These are phyloP conservation scores for Aristolochia fimbriata DNA, from an alignment of 164 flowering plant species.

Conservation along the genomic window DNA sequence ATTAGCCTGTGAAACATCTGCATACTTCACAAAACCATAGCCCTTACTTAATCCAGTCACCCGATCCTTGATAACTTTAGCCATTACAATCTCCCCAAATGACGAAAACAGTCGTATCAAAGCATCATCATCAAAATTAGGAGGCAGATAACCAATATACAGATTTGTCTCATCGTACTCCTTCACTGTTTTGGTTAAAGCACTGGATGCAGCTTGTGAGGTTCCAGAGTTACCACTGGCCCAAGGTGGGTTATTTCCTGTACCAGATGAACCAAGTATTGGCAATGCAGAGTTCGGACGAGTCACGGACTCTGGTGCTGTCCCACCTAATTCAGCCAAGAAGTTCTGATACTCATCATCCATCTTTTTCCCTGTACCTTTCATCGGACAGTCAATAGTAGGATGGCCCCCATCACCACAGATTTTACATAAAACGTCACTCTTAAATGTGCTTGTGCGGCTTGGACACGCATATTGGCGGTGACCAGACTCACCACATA, in stretches of 20 bases:
- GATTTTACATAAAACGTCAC: slow-evolving; percentile 80
- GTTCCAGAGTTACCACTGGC: slow-evolving; percentile 17
- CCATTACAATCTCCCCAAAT: slow-evolving; percentile 88
- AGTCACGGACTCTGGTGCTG: slow-evolving; percentile 56
- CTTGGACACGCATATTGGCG: slow-evolving; percentile 90
- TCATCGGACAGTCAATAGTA: slow-evolving; percentile 88
- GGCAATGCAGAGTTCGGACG: slow-evolving; percentile 39
- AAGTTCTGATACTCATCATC: slow-evolving; percentile 93
- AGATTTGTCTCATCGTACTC: slow-evolving; percentile 83
- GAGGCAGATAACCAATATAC: slow-evolving; percentile 87
- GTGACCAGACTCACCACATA: slow-evolving; percentile 96
- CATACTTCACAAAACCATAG: slow-evolving; percentile 93
- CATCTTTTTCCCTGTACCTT: slow-evolving; percentile 93
- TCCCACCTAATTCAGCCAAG: slow-evolving; percentile 85
- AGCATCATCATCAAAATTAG: slow-evolving; percentile 81
- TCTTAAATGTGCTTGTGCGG: slow-evolving; percentile 70
- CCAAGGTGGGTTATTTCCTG: slow-evolving; percentile 85
- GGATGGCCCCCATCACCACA: slow-evolving; percentile 99
- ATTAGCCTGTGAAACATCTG: slow-evolving; percentile 75
- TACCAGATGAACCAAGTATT: slow-evolving; percentile 32
- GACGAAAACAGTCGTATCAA: slow-evolving; percentile 62
- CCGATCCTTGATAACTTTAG: slow-evolving; percentile 87
- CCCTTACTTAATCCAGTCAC: slow-evolving; percentile 78
- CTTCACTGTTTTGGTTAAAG: slow-evolving; percentile 44
- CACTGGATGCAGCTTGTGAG: slow-evolving; percentile 17